Conservation (phyloP, 345 rosid species). For the Luvunga scandens region DNA sequence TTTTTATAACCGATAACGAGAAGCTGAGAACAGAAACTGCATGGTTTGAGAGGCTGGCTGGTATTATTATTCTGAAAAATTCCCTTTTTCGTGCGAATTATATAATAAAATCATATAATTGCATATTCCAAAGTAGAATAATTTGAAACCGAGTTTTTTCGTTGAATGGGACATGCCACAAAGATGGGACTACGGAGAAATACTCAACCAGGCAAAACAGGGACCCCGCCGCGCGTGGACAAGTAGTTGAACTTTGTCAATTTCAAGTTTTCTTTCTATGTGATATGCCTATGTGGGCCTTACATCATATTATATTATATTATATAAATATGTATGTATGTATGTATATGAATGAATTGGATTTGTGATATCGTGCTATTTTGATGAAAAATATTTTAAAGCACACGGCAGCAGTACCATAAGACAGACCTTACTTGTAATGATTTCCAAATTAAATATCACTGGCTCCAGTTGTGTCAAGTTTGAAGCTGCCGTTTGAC, state of each 20-base stretch:
- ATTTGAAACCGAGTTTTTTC: not conserved
- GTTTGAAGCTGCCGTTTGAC: not conserved
- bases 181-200: not conserved
- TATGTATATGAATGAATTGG: no score
- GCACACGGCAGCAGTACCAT: no score
- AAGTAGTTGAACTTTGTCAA: not conserved
- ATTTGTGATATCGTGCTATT: not conserved
- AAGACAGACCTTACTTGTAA: not conserved
- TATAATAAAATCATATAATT: not conserved
- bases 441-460: slow-evolving; percentile 5
- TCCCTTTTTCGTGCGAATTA: not conserved
- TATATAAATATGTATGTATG: no score
- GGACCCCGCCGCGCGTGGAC: not conserved
- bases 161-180: not conserved
- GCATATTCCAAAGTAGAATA: not conserved
- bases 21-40: not conserved
- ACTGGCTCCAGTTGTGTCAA: slow-evolving; percentile 8
- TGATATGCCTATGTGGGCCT: not conserved
- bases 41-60: no score
- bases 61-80: not conserved
- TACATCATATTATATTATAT: no score
- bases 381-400: not conserved
- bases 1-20: no score
- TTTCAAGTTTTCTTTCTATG: not conserved
- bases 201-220: not conserved